phyloP scores from a whole-genome alignment of 1,139 yeast genomes.

The Pichia norvegensis region DNA sequence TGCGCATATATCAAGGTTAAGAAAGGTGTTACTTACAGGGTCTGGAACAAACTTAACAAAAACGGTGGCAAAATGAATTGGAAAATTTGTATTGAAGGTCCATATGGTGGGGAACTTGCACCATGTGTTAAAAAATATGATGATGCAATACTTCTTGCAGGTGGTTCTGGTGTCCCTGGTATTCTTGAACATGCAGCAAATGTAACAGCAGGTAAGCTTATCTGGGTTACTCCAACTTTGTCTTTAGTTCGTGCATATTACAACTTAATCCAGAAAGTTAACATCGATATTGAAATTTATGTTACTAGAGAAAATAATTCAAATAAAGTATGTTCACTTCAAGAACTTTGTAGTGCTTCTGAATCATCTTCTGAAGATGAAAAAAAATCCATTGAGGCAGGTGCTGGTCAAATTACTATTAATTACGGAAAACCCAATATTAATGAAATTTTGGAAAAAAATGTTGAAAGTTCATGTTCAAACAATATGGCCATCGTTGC shows the following conservation, averaged over 20 bases:
- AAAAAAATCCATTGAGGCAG: neutral
- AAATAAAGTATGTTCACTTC: neutral
- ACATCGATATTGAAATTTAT: constrained; percentile 12
- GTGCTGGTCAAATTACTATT: constrained; percentile 15
- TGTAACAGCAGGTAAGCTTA: constrained; percentile 11
- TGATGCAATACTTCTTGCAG: constrained; percentile 48
- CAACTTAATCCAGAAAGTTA: constrained; percentile 2
- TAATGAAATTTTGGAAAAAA: constrained; percentile 28
- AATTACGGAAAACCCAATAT: constrained; percentile 39
- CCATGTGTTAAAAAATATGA: constrained; percentile 36
- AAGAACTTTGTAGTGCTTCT: constrained; percentile 1
- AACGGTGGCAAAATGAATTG: constrained; percentile 13
- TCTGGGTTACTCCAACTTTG: constrained; percentile 13
- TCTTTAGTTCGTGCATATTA: constrained; percentile 4
- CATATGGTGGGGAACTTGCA: constrained; percentile 14
- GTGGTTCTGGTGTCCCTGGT: constrained; percentile 37
- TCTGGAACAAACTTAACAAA: constrained; percentile 19
- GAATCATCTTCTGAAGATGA: constrained; percentile 2
- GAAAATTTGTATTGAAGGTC: constrained; percentile 13
- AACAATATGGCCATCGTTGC: constrained; percentile 35
- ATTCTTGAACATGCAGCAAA: constrained; percentile 29
- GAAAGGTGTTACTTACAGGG: constrained; percentile 21
- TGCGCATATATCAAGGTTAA: constrained; percentile 33
- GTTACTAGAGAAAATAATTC: constrained; percentile 11
- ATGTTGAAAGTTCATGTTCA: constrained; percentile 28